Percentiles rank a stretch among this genome's conserved stretches.
phyloP scores from a whole-genome alignment of 805 yeast genomes.

The Saccharomycopsis sp. region DNA sequence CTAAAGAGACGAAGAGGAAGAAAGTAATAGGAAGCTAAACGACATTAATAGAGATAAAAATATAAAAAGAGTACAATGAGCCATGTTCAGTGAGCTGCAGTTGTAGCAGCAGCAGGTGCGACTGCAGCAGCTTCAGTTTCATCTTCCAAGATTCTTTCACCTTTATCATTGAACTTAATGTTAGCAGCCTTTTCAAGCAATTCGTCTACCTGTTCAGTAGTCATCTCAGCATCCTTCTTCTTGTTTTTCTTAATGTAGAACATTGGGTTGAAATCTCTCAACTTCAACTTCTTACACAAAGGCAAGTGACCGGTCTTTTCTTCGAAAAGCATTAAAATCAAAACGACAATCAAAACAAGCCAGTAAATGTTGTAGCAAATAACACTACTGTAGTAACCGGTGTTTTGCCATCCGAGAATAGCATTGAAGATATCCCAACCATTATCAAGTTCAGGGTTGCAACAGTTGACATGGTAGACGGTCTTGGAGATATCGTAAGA shows the following conservation, averaged over 20 bases:
- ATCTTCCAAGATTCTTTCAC: constrained; percentile 24
- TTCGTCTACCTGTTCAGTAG: constrained; percentile 44
- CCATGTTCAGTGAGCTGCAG: neutral
- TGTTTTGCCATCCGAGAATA: constrained; percentile 92
- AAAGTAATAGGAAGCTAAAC: neutral
- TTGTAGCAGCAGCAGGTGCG: neutral
- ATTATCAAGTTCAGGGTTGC: constrained; percentile 84
- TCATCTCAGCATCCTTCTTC: constrained; percentile 42
- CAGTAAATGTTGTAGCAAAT: constrained; percentile 86
- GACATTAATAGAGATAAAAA: neutral
- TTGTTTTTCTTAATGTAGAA: constrained; percentile 65
- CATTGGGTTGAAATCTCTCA: constrained; percentile 61
- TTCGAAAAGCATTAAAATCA: constrained; percentile 66
- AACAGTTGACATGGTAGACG: constrained; percentile 97
- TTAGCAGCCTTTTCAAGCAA: constrained; percentile 42
- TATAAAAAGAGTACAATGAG: neutral
- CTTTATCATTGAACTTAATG: constrained; percentile 32
- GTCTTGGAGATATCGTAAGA: constrained; percentile 73
- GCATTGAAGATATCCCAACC: constrained; percentile 99
- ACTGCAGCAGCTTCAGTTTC: neutral
- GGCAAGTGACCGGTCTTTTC: constrained; percentile 83
- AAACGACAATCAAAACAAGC: constrained; percentile 53
- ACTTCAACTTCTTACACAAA: constrained; percentile 42
- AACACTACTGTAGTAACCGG: constrained; percentile 91
- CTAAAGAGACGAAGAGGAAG: neutral